Percentiles rank a stretch among this genome's conserved stretches.
These are phyloP conservation scores for Perkinsus marinus DNA, from an alignment of 169 alveolate genomes.

Conservation along the genomic window DNA sequence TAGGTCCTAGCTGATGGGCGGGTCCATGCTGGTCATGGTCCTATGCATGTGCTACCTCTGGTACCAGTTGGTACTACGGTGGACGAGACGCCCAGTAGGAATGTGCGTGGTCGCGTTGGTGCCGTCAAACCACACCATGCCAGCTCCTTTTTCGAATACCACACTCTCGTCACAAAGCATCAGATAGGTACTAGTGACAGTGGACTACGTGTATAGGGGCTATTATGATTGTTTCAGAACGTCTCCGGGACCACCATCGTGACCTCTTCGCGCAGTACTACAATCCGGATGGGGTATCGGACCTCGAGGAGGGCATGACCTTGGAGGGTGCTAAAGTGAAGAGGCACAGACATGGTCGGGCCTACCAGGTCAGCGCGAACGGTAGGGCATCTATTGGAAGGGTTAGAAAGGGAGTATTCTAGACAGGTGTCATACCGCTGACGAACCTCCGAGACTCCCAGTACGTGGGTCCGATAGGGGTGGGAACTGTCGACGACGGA, in stretches of 20 bases:
- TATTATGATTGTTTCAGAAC: neutral
- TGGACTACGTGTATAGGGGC: neutral
- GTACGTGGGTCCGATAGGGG: conserved; percentile 5
- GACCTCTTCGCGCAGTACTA: neutral
- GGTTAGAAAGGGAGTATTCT: neutral
- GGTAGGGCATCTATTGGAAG: neutral
- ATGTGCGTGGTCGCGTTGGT: neutral
- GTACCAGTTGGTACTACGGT: neutral
- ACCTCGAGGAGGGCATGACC: neutral
- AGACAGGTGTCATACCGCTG: neutral
- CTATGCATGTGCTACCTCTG: neutral
- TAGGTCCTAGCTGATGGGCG: neutral
- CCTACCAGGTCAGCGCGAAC: neutral
- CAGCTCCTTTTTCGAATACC: neutral
- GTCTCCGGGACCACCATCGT: neutral
- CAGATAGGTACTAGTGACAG: neutral
- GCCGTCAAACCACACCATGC: neutral
- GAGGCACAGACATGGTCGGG: neutral
- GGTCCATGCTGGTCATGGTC: neutral
- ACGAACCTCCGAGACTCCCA: conserved; percentile 1
- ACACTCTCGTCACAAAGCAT: neutral
- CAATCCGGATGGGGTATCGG: neutral
- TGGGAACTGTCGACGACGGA: neutral
- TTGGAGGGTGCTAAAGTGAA: neutral
- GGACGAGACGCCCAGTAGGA: neutral